Evolutionary conservation across 2,329 filamentous ascomycete genomes (phyloP), one percentile per base, ranked within the genome.

Genomic region (Monosporascus sp.): DNA sequence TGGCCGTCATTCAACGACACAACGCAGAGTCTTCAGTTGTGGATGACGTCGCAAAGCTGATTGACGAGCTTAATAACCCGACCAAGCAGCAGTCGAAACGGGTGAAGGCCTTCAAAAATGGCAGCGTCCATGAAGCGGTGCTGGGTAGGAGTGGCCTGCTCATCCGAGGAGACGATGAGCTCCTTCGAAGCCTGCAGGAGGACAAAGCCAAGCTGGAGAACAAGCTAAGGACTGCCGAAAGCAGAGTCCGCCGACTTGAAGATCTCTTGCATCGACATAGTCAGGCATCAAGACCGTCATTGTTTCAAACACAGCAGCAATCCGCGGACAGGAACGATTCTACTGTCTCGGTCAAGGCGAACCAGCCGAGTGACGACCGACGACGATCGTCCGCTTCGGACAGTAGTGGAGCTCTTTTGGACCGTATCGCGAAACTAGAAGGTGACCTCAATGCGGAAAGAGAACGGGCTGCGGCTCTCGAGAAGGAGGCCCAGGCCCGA

Each of bases 101-200:
- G 53, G 83, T 94, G 6, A 96, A 93, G 68, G 91, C 90, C 5
- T 97, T 99, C 76, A 97, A 97, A 67, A 94, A 95, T 65, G 94
- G 94, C 17, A 97, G 94, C 65, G 82, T 97, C 38, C 91, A 97
- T 63, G 94, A 97, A 67, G 87, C 87, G n/a, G 84, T 83, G 3
- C 80, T 97, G 56, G 90, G 90, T n/a, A 84, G 88, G 63, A 95
- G 89, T 59, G 93, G 90, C 1, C 79, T 97, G 9, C 73, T 96
- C 63, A 82, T 96, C 15, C 85, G 90, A 39, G 91, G 90, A n/a
- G 88, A 94, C 56, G 90, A 96, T 63, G 92, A 97, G 57, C 76
- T 92, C 56, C 79, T 88, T 37, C 80, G 79, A 65, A 88, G 76
- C 58, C 70, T 97, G n/a, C 89, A 89, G 66, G 89, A 90, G 17